A percentile compares a stretch with the other conserved stretches of the same genome.
phyloP scores from a whole-genome alignment of 2,329 filamentous ascomycete genomes.

The Chrysoporthe cubensis region DNA sequence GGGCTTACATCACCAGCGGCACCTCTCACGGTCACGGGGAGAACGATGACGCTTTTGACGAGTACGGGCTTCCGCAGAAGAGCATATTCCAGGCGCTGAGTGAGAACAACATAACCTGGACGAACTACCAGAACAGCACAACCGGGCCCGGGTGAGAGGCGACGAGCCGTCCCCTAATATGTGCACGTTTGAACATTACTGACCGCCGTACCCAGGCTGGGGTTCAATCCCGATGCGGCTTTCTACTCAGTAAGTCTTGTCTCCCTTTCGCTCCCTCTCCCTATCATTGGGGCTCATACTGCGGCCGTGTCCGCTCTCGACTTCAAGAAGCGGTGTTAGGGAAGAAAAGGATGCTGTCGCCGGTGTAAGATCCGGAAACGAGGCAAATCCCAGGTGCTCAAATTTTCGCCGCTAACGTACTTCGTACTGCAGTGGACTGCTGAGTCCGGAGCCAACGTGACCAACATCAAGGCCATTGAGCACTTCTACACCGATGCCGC shows the following conservation, averaged over 20 bases:
- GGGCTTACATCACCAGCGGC: constrained; percentile 36
- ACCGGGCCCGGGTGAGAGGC: constrained; percentile 34
- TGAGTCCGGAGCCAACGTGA: constrained; percentile 9
- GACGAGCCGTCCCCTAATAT: not conserved
- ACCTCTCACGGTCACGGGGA: constrained; percentile 38
- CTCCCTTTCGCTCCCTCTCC: no score
- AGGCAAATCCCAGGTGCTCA: no score
- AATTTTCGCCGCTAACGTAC: not conserved
- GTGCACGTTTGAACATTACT: not conserved
- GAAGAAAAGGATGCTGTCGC: no score
- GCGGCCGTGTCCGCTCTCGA: no score
- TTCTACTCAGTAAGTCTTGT: constrained; percentile 39
- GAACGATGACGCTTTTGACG: constrained; percentile 36
- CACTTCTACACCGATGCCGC: constrained; percentile 50
- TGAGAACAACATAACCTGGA: constrained; percentile 47
- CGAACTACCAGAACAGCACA: constrained; percentile 50
- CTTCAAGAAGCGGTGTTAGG: no score
- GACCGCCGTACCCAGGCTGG: constrained; percentile 2
- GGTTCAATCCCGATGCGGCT: constrained; percentile 42
- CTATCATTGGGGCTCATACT: no score
- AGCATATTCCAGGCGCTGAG: constrained; percentile 48
- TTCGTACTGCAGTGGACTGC: constrained; percentile 36
- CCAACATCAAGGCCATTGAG: constrained; percentile 36
- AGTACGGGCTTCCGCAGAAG: constrained; percentile 36
- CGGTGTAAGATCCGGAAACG: no score